Conservation (phyloP, 805 yeast genomes). For the Teunomyces barrocoloradensis region DNA sequence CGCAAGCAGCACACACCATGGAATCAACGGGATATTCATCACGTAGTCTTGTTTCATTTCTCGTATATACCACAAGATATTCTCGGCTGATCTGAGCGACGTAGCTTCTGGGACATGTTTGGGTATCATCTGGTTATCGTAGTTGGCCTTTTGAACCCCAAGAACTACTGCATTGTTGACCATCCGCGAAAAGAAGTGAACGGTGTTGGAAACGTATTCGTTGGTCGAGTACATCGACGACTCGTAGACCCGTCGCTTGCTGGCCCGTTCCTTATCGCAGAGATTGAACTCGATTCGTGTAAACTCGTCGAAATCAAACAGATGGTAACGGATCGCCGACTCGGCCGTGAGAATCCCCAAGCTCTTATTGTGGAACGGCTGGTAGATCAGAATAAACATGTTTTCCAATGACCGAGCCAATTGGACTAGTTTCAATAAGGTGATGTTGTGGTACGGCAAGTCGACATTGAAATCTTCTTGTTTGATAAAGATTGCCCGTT, state of each 20-base stretch:
- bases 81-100: conserved; percentile 22
- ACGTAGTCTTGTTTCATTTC: conserved; percentile 17
- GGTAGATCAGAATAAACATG: conserved; percentile 21
- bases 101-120: conserved; percentile 22
- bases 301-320: conserved; percentile 25
- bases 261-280: conserved; percentile 18
- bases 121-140: conserved; percentile 20
- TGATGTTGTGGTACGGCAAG: conserved; percentile 24
- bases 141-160: conserved; percentile 25
- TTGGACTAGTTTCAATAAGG: conserved; percentile 25
- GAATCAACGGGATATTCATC: conserved; percentile 24
- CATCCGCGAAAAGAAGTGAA: conserved; percentile 26
- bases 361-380: conserved; percentile 19
- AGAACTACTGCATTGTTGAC: conserved; percentile 26
- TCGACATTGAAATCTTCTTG: conserved; percentile 34
- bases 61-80: conserved; percentile 24
- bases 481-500: conserved; percentile 26
- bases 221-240: conserved; percentile 1
- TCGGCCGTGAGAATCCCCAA: conserved; percentile 9
- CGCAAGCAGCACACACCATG: conserved; percentile 25
- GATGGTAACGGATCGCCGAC: conserved; percentile 12
- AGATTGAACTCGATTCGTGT: conserved; percentile 24
- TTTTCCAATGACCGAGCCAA: conserved; percentile 24
- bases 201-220: conserved; percentile 17
- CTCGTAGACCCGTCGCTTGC: conserved; percentile 4